phyloP scores from a whole-genome alignment of 257 asterid species.

The Jasminum sambac region DNA sequence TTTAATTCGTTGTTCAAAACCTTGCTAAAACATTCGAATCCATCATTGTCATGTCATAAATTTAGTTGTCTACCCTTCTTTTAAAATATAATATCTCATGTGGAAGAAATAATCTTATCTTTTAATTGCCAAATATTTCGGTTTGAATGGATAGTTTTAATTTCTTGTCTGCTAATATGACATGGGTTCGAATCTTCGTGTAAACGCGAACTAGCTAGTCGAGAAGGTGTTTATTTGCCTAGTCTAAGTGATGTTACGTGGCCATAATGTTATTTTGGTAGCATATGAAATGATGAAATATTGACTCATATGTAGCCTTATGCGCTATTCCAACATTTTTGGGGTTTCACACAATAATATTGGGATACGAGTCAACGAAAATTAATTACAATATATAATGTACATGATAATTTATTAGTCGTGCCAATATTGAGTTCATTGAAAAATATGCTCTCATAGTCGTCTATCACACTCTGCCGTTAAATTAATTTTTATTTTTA shows the following conservation, averaged over 20 bases:
- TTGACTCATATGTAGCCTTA: not conserved
- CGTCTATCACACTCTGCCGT: too few relatives aligned
- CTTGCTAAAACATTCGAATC: too few relatives aligned
- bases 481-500: too few relatives aligned
- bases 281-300: not conserved
- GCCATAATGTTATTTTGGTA: constrained; percentile 21
- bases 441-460: too few relatives aligned
- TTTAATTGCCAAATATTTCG: too few relatives aligned
- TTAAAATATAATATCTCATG: too few relatives aligned
- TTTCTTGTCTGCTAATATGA: not conserved
- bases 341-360: not conserved
- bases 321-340: not conserved
- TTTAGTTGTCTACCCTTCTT: too few relatives aligned
- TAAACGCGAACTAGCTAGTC: not conserved
- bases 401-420: not conserved
- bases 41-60: too few relatives aligned
- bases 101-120: too few relatives aligned
- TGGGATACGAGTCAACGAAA: not conserved
- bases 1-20: too few relatives aligned
- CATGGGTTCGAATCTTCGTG: not conserved
- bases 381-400: not conserved
- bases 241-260: constrained; percentile 14
- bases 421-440: too few relatives aligned
- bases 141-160: too few relatives aligned
- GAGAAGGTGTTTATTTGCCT: not conserved